Evolutionary conservation across 495 filamentous ascomycete genomes (phyloP), one percentile per base, ranked within the genome.

Genomic region (Aspergillus sclerotioniger): DNA sequence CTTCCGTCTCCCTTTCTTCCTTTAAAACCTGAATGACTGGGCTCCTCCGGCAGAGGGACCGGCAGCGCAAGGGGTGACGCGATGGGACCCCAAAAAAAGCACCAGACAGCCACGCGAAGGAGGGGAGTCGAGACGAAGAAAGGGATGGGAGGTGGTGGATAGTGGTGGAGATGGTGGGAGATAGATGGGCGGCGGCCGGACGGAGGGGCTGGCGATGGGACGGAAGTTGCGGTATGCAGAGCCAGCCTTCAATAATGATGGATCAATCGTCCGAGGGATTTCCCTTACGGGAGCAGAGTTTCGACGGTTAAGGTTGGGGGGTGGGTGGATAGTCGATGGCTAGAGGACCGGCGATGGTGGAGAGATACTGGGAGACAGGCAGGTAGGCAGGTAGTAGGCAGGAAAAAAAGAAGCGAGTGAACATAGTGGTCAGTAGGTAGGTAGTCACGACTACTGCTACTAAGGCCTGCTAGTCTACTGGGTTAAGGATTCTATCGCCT

Each of bases 151-250:
- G 20, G 43, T 20, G 59, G 53, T 55, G 57, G 62, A 57, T 35
- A 47, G 56, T 51, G 52, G 52, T 46, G 55, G 28, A 28, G 21
- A 32, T 59, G 37, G 29, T 21, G 41, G 31, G 25, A 45, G 52
- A 45, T 31, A 45, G 48, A 57, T 54, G 58, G 60, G 56, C 45
- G 37, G 55, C 46, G 51, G 54, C 37, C 25, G 32, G 41, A 52
- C 46, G 49, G 50, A 45, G 60, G 56, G 56, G 54, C 50, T 60
- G 64, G 55, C 50, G 59, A 46, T 53, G 53, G 58, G 53, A 44
- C 62, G 54, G 55, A 66, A 66, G 63, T 67, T 67, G 64, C 64
- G 64, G 64, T 67, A 67, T 67, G 64, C 64, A 67, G 60, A 58
- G 59, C 56, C 56, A 47, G 54, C 35, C 44, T 57, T 67, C 58